These are phyloP conservation scores for Aspergillus brasiliensis DNA, from an alignment of 2,329 filamentous ascomycete genomes.

Conservation along the genomic window DNA sequence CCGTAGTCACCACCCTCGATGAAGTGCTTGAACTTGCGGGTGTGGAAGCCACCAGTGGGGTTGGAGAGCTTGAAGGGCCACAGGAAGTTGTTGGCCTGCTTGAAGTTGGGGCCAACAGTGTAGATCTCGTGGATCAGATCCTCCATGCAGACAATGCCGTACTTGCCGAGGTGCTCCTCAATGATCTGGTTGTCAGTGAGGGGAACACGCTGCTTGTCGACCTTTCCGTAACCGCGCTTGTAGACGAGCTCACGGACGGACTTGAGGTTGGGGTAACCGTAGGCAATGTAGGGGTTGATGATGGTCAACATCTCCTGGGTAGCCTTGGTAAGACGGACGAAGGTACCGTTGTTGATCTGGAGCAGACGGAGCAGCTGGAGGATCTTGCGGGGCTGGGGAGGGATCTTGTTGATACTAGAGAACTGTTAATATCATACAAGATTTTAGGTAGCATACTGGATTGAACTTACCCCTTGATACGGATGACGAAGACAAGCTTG, in stretches of 20 bases:
- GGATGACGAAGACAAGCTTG: slow-evolving; percentile 96
- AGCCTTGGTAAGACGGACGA: slow-evolving; percentile 96
- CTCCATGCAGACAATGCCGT: slow-evolving; percentile 98
- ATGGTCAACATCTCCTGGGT: slow-evolving; percentile 97
- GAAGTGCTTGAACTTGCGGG: slow-evolving; percentile 98
- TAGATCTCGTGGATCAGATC: slow-evolving; percentile 99
- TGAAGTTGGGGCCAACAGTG: slow-evolving; percentile 99
- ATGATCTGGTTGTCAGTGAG: slow-evolving; percentile 98
- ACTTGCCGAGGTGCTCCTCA: slow-evolving; percentile 95
- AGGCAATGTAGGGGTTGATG: slow-evolving; percentile 98
- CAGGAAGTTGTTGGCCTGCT: slow-evolving; percentile 98
- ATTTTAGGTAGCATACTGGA: not conserved
- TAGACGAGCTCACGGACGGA: slow-evolving; percentile 98
- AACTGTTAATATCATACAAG: slow-evolving; percentile 12
- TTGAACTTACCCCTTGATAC: slow-evolving; percentile 85
- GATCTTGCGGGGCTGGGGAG: slow-evolving; percentile 99
- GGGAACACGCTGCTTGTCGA: slow-evolving; percentile 95
- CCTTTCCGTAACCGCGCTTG: slow-evolving; percentile 99
- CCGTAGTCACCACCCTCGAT: slow-evolving; percentile 97
- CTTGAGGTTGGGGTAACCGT: slow-evolving; percentile 99
- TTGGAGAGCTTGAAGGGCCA: slow-evolving; percentile 99
- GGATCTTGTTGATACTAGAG: slow-evolving; percentile 99
- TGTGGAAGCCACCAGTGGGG: slow-evolving; percentile 93
- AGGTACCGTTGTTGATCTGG: slow-evolving; percentile 99
- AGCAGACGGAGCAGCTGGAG: slow-evolving; percentile 98